Evolutionary conservation across 257 asterid genomes (phyloP).

Genomic region (Capsicum rhomboideum): DNA sequence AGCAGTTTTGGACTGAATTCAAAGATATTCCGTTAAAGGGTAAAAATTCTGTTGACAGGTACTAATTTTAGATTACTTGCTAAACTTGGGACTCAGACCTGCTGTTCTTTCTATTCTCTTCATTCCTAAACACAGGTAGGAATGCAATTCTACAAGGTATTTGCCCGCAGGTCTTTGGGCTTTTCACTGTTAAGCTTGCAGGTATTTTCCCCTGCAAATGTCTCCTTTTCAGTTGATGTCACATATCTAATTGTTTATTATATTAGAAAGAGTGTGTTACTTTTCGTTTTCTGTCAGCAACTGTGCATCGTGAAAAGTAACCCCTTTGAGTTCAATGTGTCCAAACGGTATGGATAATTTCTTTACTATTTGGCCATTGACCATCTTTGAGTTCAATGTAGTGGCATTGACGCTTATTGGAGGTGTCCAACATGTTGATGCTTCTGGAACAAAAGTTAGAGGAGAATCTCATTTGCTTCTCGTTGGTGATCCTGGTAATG

Average conservation of each 20-base stretch:
- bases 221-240: conserved; percentile 1
- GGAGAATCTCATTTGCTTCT: conserved; percentile 98
- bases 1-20: conserved; percentile 79
- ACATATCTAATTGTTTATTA: not conserved
- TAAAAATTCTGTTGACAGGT: conserved; percentile 4
- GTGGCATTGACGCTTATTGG: conserved; percentile 90
- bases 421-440: conserved; percentile 96
- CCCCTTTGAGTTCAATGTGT: not conserved
- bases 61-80: not conserved
- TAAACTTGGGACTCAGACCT: not conserved
- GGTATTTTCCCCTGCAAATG: conserved; percentile 31
- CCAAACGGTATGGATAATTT: not conserved
- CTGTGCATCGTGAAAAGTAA: not conserved
- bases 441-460: conserved; percentile 89
- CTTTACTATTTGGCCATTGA: not conserved
- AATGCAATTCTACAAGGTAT: conserved; percentile 82
- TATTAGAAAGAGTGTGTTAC: not conserved
- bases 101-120: not conserved
- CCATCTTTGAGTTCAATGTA: conserved; percentile 19
- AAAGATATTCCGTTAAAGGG: conserved; percentile 75
- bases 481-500: conserved; percentile 98
- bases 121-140: conserved; percentile 53
- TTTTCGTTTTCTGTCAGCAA: not conserved
- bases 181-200: conserved; percentile 97
- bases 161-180: conserved; percentile 97